Percentiles rank a stretch among this genome's conserved stretches.
phyloP scores from a whole-genome alignment of 2,329 filamentous ascomycete species.

The Exophiala dermatitidis region DNA sequence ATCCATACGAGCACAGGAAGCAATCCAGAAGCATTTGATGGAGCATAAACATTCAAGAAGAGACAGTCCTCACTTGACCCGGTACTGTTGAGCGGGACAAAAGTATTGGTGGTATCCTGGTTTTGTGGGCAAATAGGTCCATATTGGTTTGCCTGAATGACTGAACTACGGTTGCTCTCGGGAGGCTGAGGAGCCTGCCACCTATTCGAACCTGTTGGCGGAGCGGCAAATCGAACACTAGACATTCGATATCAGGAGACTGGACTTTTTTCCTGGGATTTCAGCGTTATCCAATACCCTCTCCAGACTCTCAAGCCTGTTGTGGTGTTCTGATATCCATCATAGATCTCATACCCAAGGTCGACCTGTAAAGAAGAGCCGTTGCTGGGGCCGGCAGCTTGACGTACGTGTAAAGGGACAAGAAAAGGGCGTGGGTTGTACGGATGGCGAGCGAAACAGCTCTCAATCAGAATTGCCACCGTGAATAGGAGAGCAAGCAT shows the following conservation, averaged over 20 bases:
- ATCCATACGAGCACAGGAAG: slow-evolving; percentile 37
- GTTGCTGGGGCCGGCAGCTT: no score
- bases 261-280: background rate
- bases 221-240: slow-evolving; percentile 35
- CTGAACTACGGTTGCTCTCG: slow-evolving; percentile 23
- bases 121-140: slow-evolving; percentile 33
- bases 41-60: slow-evolving; percentile 37
- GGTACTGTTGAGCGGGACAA: slow-evolving; percentile 11
- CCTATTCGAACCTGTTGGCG: slow-evolving; percentile 31
- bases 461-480: no score
- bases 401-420: no score
- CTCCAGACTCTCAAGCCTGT: slow-evolving; percentile 41
- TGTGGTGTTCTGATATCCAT: slow-evolving; percentile 37
- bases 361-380: slow-evolving; percentile 33
- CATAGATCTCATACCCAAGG: slow-evolving; percentile 43
- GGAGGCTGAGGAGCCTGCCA: slow-evolving; percentile 33
- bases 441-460: no score
- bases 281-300: slow-evolving; percentile 32
- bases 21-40: slow-evolving; percentile 27
- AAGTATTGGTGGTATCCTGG: slow-evolving; percentile 19
- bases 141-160: slow-evolving; percentile 28
- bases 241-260: slow-evolving; percentile 8
- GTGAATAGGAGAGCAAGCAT: no score
- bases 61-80: slow-evolving; percentile 36
- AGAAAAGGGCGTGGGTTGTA: no score